phyloP scores from a whole-genome alignment of 208 protist species.

The Wallacemonas sp. region DNA sequence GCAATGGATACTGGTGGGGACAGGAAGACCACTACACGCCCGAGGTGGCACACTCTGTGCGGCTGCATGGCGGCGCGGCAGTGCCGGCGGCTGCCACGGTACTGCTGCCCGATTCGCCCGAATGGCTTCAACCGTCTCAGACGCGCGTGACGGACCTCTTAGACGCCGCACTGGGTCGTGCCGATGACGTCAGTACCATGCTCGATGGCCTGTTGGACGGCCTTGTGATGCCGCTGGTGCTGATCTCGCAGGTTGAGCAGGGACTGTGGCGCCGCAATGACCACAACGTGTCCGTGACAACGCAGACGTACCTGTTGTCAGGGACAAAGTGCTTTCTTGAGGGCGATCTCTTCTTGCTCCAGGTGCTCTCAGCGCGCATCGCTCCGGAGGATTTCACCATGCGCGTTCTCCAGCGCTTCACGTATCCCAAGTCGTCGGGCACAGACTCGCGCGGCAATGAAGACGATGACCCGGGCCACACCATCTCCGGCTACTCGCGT shows the following conservation, averaged over 20 bases:
- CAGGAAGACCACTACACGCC: background rate
- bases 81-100: conserved; percentile 10
- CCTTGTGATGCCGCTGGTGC: conserved; percentile 77
- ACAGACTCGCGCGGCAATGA: background rate
- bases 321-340: conserved; percentile 20
- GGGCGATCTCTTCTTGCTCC: conserved; percentile 60
- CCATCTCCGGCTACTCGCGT: conserved; percentile 18
- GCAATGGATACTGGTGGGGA: conserved; percentile 9
- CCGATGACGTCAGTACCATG: background rate
- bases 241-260: conserved; percentile 54
- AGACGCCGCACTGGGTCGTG: background rate
- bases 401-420: conserved; percentile 72
- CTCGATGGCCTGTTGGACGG: conserved; percentile 56
- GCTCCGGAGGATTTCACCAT: conserved; percentile 55
- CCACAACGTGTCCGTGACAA: conserved; percentile 28
- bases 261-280: conserved; percentile 64
- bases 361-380: conserved; percentile 58
- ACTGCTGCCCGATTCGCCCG: background rate
- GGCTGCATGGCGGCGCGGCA: background rate
- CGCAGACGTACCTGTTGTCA: conserved; percentile 16
- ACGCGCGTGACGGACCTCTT: background rate
- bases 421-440: conserved; percentile 19
- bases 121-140: background rate
- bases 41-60: background rate
- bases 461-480: background rate